Conservation (phyloP, 1,139 yeast species). For the Saccharomycopsis phalli region DNA sequence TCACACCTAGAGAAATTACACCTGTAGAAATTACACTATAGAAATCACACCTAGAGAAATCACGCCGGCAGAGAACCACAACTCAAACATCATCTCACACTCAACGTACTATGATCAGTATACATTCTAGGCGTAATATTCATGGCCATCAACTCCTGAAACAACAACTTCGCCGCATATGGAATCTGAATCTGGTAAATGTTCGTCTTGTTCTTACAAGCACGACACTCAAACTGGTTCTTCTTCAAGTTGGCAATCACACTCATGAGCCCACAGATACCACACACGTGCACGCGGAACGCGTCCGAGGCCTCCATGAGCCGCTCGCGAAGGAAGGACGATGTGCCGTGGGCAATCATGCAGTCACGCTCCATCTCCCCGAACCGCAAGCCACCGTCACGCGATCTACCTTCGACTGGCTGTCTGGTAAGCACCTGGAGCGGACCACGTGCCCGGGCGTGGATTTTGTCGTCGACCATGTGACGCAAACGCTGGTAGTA, state of each 20-base stretch:
- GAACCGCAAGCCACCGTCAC: constrained; percentile 99
- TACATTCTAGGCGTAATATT: constrained; percentile 83
- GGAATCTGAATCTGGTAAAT: constrained; percentile 96
- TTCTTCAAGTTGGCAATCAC: constrained; percentile 96
- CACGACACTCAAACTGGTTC: constrained; percentile 96
- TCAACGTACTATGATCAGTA: constrained; percentile 43
- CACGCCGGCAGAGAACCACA: too few relatives aligned
- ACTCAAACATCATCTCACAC: constrained; percentile 13
- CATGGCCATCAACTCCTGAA: constrained; percentile 99
- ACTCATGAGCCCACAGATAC: constrained; percentile 95
- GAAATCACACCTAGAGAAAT: too few relatives aligned
- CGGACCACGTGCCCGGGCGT: constrained; percentile 99
- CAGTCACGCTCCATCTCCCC: constrained; percentile 99
- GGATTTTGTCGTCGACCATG: constrained; percentile 98
- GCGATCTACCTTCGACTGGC: constrained; percentile 98
- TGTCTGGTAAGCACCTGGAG: constrained; percentile 97
- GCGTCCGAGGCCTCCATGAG: constrained; percentile 99
- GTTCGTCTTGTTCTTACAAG: constrained; percentile 96
- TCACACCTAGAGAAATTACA: too few relatives aligned
- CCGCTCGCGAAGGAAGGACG: constrained; percentile 94
- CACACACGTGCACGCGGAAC: constrained; percentile 95
- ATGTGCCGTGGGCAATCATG: constrained; percentile 99
- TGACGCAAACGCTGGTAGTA: constrained; percentile 97
- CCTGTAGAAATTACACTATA: too few relatives aligned
- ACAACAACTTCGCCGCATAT: constrained; percentile 90